phyloP scores from a whole-genome alignment of 1,139 yeast genomes.

The Yamadazyma siamensis region DNA sequence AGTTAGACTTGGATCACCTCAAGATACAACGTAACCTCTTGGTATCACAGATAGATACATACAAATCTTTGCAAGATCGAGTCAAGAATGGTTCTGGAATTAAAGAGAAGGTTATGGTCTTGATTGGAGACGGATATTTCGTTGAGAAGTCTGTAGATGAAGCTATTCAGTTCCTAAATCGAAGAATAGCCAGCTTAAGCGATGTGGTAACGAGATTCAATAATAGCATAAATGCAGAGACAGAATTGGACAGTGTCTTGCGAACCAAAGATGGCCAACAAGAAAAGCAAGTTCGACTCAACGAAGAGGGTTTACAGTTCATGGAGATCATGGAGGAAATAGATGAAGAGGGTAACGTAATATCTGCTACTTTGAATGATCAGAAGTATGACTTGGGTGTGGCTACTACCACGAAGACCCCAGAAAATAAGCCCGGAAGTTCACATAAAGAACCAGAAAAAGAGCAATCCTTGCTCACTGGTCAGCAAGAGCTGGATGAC shows the following conservation, averaged over 20 bases:
- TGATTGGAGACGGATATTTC: constrained; percentile 61
- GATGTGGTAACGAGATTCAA: constrained; percentile 26
- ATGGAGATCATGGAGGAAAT: constrained; percentile 85
- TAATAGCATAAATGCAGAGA: constrained; percentile 32
- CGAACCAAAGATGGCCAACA: too few relatives aligned
- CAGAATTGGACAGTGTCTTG: constrained; percentile 11
- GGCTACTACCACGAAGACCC: too few relatives aligned
- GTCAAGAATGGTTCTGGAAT: constrained; percentile 1
- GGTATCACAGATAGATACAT: constrained; percentile 10
- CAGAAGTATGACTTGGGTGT: constrained; percentile 1
- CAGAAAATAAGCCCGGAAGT: too few relatives aligned
- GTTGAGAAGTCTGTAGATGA: constrained; percentile 42
- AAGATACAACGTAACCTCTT: constrained; percentile 9
- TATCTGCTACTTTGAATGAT: constrained; percentile 18
- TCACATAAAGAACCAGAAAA: constrained; percentile 28
- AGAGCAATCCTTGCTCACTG: constrained; percentile 64
- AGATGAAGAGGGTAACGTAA: constrained; percentile 74
- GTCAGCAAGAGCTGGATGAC: not conserved
- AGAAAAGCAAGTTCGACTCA: too few relatives aligned
- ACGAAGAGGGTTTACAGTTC: constrained; percentile 50
- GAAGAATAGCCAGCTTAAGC: constrained; percentile 23
- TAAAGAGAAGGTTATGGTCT: constrained; percentile 32
- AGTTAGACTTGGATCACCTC: too few relatives aligned
- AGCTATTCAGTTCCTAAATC: constrained; percentile 42
- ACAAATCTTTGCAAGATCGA: constrained; percentile 4